Base-by-base conservation (phyloP, 164 flowering plant genomes). In the Houttuynia cordata region DNA sequence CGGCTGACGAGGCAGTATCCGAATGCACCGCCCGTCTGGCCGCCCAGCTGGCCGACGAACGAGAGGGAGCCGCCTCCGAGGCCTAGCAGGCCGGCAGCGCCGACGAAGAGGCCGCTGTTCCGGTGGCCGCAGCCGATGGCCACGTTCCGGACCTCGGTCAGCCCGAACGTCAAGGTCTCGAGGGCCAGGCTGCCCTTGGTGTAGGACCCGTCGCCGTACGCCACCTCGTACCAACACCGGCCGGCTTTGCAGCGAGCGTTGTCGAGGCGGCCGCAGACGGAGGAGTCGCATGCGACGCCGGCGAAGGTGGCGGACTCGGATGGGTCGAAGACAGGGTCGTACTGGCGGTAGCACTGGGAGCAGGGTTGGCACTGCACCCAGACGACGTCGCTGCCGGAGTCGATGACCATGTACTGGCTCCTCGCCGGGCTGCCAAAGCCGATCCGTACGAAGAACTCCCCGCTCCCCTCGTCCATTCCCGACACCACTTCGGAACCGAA, bases 311-410 rank as follows among this genome's bases (percentile, higher is more conserved):
- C 82, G 0, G 96, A 91, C 12, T 47, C 57, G 0, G 94, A 69
- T 41, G 97, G 97, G 78, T 88, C 79, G 62, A 86, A 91, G 0
- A 91, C 78, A 30, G 97, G 96, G 74, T 91, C 97, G 66, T 86
- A 75, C 58, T 91, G 97, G 40, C 54, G 74, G 75, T 91, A 91
- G 58, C 97, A 91, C 19, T 73, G 83, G 23, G 39, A 67, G 54
- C 97, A 91, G 10, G 97, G 97, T 53, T 81, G 82, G 56, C 97
- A 91, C 62, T 91, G 97, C 49, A 91, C 88, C 97, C 97, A 91
- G 0, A 82, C 78, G 22, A 91, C 80, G 56, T 91, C 97, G 58
- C 92, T 85, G 1, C 97, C 97, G 2, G 96, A 78, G 57, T 91
- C 97, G 58, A 91, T 76, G 3, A 86, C 96, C 86, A 91, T 72